phyloP scores from a whole-genome alignment of 345 rosid genomes.

The Salix caprea region DNA sequence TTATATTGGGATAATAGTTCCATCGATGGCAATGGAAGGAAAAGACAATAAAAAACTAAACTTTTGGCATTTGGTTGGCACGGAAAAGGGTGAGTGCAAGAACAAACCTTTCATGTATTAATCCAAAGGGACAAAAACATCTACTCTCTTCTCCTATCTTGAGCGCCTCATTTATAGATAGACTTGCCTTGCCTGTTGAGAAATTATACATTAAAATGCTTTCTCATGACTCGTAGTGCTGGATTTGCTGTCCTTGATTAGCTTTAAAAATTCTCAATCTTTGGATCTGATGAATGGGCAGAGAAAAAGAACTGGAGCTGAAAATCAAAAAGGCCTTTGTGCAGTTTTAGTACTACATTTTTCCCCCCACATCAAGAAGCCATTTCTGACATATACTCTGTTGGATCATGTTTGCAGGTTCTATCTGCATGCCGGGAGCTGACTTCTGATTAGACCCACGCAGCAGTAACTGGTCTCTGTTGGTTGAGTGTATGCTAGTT shows the following conservation, averaged over 20 bases:
- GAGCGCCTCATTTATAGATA: background rate
- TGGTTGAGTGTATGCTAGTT: conserved; percentile 16
- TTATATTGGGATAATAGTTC: background rate
- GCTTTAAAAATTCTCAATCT: no score
- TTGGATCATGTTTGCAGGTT: conserved; percentile 18
- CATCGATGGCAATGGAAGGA: background rate
- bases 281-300: no score
- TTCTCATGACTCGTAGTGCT: background rate
- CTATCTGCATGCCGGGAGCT: conserved; percentile 16
- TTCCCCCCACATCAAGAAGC: background rate
- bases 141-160: background rate
- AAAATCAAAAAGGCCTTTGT: background rate
- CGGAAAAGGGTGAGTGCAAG: background rate
- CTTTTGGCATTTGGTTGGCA: background rate
- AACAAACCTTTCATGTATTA: background rate
- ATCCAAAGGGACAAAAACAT: background rate
- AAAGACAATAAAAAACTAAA: background rate
- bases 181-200: background rate
- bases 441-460: conserved; percentile 21
- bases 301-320: background rate
- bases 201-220: background rate
- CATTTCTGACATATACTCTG: background rate
- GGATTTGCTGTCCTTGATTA: background rate
- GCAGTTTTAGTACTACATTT: background rate
- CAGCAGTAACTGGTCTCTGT: conserved; percentile 11